Evolutionary conservation across 2,329 filamentous ascomycete genomes (phyloP).

Genomic region (Blumeria graminis): DNA sequence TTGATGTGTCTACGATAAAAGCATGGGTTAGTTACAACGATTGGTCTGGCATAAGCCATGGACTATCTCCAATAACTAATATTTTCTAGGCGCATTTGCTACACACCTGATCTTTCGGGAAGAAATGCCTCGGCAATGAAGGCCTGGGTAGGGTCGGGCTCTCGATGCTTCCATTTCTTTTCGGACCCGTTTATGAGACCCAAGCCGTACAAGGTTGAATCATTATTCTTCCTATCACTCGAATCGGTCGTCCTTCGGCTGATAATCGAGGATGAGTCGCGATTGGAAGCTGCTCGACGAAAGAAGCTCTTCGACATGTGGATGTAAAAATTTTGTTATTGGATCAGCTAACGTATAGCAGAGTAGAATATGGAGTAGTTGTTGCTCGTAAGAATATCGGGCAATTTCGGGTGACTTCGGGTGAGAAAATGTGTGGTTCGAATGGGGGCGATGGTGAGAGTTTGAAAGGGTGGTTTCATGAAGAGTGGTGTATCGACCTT

Average conservation of each 20-base stretch:
- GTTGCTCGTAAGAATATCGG: background rate
- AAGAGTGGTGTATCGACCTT: background rate
- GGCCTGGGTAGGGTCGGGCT: slow-evolving; percentile 10
- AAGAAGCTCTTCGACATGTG: slow-evolving; percentile 12
- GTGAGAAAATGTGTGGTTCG: background rate
- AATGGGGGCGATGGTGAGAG: background rate
- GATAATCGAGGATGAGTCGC: background rate
- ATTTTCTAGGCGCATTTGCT: slow-evolving; percentile 12
- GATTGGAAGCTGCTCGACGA: slow-evolving; percentile 5
- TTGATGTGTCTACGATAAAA: background rate
- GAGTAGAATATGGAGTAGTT: background rate
- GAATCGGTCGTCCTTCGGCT: background rate
- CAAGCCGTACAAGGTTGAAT: slow-evolving; percentile 14
- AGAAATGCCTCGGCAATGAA: background rate
- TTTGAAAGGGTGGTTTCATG: background rate
- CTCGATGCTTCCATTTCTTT: slow-evolving; percentile 12
- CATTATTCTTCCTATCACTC: slow-evolving; percentile 8
- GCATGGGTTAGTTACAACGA: slow-evolving; percentile 1
- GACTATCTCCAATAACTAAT: slow-evolving; percentile 9
- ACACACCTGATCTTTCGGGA: slow-evolving; percentile 11
- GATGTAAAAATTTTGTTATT: background rate
- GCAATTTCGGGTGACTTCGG: background rate
- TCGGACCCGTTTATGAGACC: slow-evolving; percentile 11
- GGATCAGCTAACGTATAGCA: background rate
- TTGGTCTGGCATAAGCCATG: slow-evolving; percentile 5